Evolutionary conservation across 164 flowering plant species (phyloP).

Genomic region (Buxus sempervirens): DNA sequence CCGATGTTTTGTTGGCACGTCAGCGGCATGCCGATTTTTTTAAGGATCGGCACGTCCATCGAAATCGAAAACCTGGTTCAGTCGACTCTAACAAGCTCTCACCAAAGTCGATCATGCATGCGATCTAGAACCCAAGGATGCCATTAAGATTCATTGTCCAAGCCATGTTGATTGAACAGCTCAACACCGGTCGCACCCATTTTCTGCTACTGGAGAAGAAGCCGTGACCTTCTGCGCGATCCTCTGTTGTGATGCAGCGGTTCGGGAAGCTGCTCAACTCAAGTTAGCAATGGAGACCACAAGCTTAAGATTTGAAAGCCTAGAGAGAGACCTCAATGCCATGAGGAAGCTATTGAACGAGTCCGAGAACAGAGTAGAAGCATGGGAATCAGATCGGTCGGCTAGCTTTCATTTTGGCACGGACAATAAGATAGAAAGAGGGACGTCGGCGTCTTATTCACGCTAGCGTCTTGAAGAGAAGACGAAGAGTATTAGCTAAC

Average conservation of each 20-base stretch:
- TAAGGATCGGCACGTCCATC: too few species aligned
- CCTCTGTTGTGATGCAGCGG: conserved; percentile 65
- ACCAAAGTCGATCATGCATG: conserved; percentile 46
- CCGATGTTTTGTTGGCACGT: too few species aligned
- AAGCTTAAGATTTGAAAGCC: conserved; percentile 42
- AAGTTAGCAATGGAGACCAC: conserved; percentile 60
- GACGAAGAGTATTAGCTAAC: too few species aligned
- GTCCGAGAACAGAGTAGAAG: conserved; percentile 17
- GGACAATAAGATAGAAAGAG: conserved; percentile 34
- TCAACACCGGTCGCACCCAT: conserved; percentile 55
- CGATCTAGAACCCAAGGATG: conserved; percentile 77
- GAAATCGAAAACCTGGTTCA: conserved; percentile 39
- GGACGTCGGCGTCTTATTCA: conserved; percentile 35
- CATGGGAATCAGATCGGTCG: conserved; percentile 31
- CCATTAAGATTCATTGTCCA: conserved; percentile 72
- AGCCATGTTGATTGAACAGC: conserved; percentile 80
- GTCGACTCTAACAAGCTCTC: conserved; percentile 74
- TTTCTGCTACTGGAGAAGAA: conserved; percentile 11
- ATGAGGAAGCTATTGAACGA: conserved; percentile 51
- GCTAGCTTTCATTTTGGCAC: conserved; percentile 49
- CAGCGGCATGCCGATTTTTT: too few species aligned
- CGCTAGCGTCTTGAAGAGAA: too few species aligned
- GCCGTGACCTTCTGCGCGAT: conserved; percentile 54
- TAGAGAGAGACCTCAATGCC: conserved; percentile 54
- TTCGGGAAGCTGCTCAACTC: conserved; percentile 50